phyloP scores from a whole-genome alignment of 805 yeast species.

The Geotrichum ghanense region DNA sequence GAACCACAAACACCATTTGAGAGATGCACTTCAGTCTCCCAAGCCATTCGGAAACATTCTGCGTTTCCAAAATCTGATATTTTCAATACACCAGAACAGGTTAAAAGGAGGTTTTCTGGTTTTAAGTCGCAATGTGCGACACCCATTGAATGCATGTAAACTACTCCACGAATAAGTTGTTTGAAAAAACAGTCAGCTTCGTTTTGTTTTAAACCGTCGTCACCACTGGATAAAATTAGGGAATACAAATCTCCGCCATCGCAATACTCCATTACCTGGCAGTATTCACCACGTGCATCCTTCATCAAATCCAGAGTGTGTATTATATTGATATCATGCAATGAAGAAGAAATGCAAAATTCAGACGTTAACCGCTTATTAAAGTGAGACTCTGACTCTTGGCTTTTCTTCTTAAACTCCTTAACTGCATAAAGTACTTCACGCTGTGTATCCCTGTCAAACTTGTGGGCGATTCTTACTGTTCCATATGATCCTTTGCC shows the following conservation, averaged over 20 bases:
- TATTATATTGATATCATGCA: constrained; percentile 65
- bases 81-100: constrained; percentile 53
- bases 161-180: constrained; percentile 71
- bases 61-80: constrained; percentile 86
- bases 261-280: constrained; percentile 93
- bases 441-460: constrained; percentile 28
- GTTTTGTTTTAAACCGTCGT: constrained; percentile 40
- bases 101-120: constrained; percentile 73
- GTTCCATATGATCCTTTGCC: constrained; percentile 94
- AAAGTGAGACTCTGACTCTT: constrained; percentile 46
- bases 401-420: constrained; percentile 52
- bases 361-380: constrained; percentile 76
- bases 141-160: constrained; percentile 82
- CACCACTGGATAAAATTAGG: constrained; percentile 40
- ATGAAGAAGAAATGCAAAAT: constrained; percentile 73
- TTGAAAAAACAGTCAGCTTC: constrained; percentile 89
- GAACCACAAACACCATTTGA: constrained; percentile 76
- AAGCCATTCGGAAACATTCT: constrained; percentile 80
- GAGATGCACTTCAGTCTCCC: constrained; percentile 66
- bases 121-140: constrained; percentile 91
- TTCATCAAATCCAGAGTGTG: constrained; percentile 73
- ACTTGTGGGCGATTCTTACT: constrained; percentile 72
- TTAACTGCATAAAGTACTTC: constrained; percentile 59
- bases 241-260: constrained; percentile 76
- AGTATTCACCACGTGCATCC: constrained; percentile 57